Evolutionary conservation across 306 rosid species (phyloP).

Genomic region (Acmispon strigosus): DNA sequence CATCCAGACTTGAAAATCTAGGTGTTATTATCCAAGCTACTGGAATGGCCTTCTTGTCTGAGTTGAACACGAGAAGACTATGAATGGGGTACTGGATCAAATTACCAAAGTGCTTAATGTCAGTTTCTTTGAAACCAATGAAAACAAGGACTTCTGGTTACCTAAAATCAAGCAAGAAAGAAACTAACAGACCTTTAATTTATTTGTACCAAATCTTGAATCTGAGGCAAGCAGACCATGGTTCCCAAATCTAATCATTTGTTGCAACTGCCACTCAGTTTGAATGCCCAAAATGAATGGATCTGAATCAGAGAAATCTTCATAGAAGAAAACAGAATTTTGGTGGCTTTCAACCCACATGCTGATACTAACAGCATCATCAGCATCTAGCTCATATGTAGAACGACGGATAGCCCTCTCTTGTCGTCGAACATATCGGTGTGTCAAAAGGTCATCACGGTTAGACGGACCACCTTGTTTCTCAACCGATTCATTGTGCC

Average conservation of each 20-base stretch:
- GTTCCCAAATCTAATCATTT: constrained; percentile 86
- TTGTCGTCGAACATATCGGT: constrained; percentile 74
- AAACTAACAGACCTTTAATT: constrained; percentile 61
- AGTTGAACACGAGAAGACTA: constrained; percentile 90
- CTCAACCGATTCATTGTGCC: constrained; percentile 82
- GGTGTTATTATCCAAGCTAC: constrained; percentile 91
- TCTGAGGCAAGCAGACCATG: constrained; percentile 73
- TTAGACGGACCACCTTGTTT: constrained; percentile 87
- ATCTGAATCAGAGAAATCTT: constrained; percentile 72
- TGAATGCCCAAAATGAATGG: constrained; percentile 84
- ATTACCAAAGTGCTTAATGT: constrained; percentile 24
- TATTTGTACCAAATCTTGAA: constrained; percentile 83
- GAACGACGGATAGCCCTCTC: constrained; percentile 86
- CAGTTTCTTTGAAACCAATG: constrained; percentile 26
- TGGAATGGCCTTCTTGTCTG: constrained; percentile 82
- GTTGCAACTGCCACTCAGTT: constrained; percentile 95
- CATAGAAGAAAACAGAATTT: constrained; percentile 60
- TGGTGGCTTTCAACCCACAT: constrained; percentile 87
- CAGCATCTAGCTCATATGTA: constrained; percentile 65
- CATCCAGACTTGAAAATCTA: constrained; percentile 46
- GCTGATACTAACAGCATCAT: constrained; percentile 65
- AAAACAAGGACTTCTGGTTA: constrained; percentile 4
- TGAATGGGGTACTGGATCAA: constrained; percentile 65
- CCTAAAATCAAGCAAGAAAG: constrained; percentile 7
- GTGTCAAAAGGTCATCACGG: constrained; percentile 91